A percentile compares a stretch with the other conserved stretches of the same genome.
Evolutionary conservation across 2,329 filamentous ascomycete species (phyloP).

Genomic region (Trichoderma endophyticum): DNA sequence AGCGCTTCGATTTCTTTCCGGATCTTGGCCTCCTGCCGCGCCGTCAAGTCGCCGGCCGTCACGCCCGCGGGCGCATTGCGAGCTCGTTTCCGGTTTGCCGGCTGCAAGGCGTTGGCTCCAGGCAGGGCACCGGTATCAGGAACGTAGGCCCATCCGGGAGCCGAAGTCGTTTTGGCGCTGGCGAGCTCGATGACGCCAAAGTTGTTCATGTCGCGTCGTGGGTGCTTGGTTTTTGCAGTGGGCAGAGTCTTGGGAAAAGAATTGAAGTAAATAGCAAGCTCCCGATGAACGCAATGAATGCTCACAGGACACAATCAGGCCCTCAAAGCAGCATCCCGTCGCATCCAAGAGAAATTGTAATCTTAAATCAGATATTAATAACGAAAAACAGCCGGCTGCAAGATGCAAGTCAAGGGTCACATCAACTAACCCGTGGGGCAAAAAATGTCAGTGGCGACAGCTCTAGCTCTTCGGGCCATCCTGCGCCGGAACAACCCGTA

Average conservation of each 20-base stretch:
- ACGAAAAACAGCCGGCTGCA: not conserved
- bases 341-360: not conserved
- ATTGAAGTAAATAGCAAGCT: not conserved
- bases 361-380: not conserved
- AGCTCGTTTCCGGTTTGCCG: conserved; percentile 67
- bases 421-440: not conserved
- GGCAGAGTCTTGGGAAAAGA: not conserved
- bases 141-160: conserved; percentile 91
- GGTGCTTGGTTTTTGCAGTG: not conserved
- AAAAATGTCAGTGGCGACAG: conserved; percentile 4
- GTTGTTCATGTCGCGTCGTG: conserved; percentile 50
- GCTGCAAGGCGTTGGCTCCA: conserved; percentile 49
- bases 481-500: conserved; percentile 21
- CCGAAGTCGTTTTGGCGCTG: conserved; percentile 62
- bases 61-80: conserved; percentile 52
- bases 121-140: conserved; percentile 64
- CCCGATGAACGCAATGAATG: not conserved
- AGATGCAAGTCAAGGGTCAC: not conserved
- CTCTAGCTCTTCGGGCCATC: conserved; percentile 9
- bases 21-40: conserved; percentile 79
- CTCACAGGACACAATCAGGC: not conserved
- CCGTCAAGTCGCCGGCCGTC: conserved; percentile 64
- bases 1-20: conserved; percentile 78
- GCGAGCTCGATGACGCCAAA: conserved; percentile 82
- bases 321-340: not conserved